Percentiles rank a stretch among this genome's conserved stretches.
Evolutionary conservation across 2,329 filamentous ascomycete species (phyloP).

Genomic region (Shiraia bambusicola): DNA sequence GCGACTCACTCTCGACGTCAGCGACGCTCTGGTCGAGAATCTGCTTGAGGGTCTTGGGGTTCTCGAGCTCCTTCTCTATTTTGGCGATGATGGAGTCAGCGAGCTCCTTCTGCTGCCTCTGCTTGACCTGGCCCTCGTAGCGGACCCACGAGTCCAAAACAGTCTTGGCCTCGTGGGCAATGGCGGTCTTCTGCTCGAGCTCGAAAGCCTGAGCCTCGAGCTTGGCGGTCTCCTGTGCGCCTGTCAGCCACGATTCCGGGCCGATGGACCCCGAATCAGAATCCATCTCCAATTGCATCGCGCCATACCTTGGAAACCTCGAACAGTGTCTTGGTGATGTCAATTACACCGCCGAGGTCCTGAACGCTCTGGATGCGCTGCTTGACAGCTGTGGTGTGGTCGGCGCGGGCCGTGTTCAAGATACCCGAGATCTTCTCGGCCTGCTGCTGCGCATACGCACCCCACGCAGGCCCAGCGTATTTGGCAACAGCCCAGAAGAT

Average conservation of each 20-base stretch:
- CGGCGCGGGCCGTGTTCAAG: constrained; percentile 87
- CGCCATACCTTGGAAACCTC: constrained; percentile 88
- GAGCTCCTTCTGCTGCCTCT: constrained; percentile 95
- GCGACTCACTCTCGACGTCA: constrained; percentile 85
- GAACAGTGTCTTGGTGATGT: constrained; percentile 95
- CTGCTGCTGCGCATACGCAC: constrained; percentile 86
- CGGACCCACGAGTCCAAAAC: constrained; percentile 98
- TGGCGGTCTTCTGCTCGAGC: constrained; percentile 92
- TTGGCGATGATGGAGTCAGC: constrained; percentile 92
- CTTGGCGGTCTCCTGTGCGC: constrained; percentile 82
- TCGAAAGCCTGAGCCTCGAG: constrained; percentile 96
- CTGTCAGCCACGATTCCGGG: constrained; percentile 27
- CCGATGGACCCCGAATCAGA: constrained; percentile 13
- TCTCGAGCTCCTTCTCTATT: constrained; percentile 98
- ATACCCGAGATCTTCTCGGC: constrained; percentile 92
- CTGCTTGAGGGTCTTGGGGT: constrained; percentile 94
- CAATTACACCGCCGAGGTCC: constrained; percentile 91
- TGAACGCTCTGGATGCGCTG: constrained; percentile 89
- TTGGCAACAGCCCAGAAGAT: constrained; percentile 92
- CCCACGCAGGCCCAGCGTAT: constrained; percentile 90
- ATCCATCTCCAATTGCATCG: constrained; percentile 4
- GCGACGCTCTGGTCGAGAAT: constrained; percentile 95
- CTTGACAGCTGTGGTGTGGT: constrained; percentile 96
- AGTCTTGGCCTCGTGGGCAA: constrained; percentile 88
- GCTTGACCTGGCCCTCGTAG: constrained; percentile 98